Conservation (phyloP, 495 filamentous ascomycete genomes). For the Penicillium pulvis region DNA sequence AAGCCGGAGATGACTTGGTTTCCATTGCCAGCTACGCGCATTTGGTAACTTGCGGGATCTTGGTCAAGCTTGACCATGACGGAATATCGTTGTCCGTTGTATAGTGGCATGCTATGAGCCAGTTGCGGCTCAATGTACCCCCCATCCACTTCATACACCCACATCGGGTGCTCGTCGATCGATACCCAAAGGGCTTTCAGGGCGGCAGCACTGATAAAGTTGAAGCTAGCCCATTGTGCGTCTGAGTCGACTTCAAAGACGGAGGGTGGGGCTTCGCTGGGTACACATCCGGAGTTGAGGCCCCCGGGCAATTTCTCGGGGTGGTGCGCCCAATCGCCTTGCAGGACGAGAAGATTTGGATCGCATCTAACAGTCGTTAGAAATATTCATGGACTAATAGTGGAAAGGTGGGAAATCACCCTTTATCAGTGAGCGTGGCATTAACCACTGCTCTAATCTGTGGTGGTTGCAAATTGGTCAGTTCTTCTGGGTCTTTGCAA, state of each 20-base stretch:
- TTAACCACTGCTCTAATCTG: conserved; percentile 30
- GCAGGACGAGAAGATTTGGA: conserved; percentile 22
- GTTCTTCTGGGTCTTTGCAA: conserved; percentile 39
- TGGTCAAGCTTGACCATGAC: conserved; percentile 42
- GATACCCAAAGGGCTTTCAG: conserved; percentile 42
- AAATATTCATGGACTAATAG: not conserved
- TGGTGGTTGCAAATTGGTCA: conserved; percentile 29
- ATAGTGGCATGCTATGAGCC: conserved; percentile 30
- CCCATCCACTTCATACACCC: conserved; percentile 46
- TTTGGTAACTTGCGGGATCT: conserved; percentile 31
- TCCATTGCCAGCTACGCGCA: conserved; percentile 33
- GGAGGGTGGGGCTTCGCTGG: conserved; percentile 33
- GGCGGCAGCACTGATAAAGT: conserved; percentile 46
- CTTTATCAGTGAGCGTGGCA: conserved; percentile 45
- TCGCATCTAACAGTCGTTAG: conserved; percentile 17
- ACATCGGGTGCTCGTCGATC: conserved; percentile 45
- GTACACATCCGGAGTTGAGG: conserved; percentile 37
- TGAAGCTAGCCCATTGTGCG: conserved; percentile 47
- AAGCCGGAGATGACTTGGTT: conserved; percentile 37
- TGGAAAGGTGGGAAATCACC: conserved; percentile 23
- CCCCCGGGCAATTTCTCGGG: conserved; percentile 33
- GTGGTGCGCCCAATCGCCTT: conserved; percentile 30
- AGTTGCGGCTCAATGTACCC: conserved; percentile 37
- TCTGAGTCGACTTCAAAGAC: conserved; percentile 37
- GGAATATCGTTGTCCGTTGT: conserved; percentile 38